Evolutionary conservation across 2,329 filamentous ascomycete species (phyloP).

Genomic region (Alternaria panax): DNA sequence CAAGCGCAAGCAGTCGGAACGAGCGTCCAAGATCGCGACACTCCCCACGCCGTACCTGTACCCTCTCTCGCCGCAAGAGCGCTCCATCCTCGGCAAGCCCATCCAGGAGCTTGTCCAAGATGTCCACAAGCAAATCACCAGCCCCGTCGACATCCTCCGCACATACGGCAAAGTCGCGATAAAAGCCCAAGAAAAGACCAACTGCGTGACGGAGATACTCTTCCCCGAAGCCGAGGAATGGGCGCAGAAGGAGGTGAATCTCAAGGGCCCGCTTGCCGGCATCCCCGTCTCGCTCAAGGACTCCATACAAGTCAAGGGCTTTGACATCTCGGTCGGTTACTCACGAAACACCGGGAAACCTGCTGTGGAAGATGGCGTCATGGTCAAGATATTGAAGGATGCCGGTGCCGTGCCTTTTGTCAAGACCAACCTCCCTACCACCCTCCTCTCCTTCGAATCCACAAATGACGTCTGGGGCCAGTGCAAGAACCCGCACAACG

Average conservation of each 20-base stretch:
- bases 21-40: conserved; percentile 71
- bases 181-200: conserved; percentile 84
- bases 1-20: conserved; percentile 79
- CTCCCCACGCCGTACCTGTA: conserved; percentile 71
- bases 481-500: conserved; percentile 81
- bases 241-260: conserved; percentile 67
- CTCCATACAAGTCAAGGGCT: conserved; percentile 78
- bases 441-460: conserved; percentile 85
- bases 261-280: conserved; percentile 83
- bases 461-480: conserved; percentile 82
- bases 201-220: conserved; percentile 88
- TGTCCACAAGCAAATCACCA: conserved; percentile 73
- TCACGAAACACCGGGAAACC: conserved; percentile 75
- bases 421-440: conserved; percentile 90
- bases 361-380: conserved; percentile 70
- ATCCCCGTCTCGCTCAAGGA: conserved; percentile 87
- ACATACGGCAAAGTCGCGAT: conserved; percentile 88
- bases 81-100: conserved; percentile 71
- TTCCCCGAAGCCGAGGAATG: conserved; percentile 79
- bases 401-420: conserved; percentile 89
- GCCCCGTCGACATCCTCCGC: conserved; percentile 76
- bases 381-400: conserved; percentile 81
- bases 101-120: conserved; percentile 80
- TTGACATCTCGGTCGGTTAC: conserved; percentile 83
- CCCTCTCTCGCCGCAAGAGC: conserved; percentile 70